Conservation (phyloP, 495 filamentous ascomycete species). For the Talaromyces nanjingensis region DNA sequence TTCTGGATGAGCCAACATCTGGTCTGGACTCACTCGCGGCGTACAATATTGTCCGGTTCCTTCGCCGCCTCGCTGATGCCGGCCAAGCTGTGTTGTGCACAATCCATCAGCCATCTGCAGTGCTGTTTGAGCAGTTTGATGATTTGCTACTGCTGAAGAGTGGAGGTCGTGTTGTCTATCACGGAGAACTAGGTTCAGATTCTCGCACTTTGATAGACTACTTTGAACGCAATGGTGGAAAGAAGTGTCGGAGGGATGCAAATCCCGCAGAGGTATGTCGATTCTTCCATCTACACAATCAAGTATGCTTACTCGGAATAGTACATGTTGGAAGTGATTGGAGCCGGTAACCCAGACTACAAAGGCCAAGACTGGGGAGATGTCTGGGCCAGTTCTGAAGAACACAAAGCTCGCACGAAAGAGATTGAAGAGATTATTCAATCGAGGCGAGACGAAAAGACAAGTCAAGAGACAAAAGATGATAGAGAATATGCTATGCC, state of each 20-base stretch:
- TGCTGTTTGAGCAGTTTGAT: conserved; percentile 71
- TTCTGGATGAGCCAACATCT: conserved; percentile 73
- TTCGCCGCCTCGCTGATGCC: conserved; percentile 57
- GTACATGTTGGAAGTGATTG: conserved; percentile 64
- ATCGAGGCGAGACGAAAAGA: conserved; percentile 24
- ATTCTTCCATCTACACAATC: background rate
- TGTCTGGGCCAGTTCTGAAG: conserved; percentile 46
- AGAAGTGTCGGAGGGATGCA: conserved; percentile 44
- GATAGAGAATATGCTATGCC: conserved; percentile 56
- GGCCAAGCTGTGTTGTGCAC: conserved; percentile 71
- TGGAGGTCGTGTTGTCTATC: conserved; percentile 67
- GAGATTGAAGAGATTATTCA: conserved; percentile 42
- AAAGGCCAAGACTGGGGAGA: conserved; percentile 56
- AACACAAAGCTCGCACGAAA: conserved; percentile 32
- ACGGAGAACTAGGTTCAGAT: conserved; percentile 53
- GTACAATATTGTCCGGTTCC: conserved; percentile 58
- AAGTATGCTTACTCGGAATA: conserved; percentile 8
- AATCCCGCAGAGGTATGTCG: conserved; percentile 54
- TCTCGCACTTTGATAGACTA: conserved; percentile 52
- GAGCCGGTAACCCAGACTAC: conserved; percentile 56
- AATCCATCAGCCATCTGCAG: conserved; percentile 73
- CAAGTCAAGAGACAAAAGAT: conserved; percentile 28
- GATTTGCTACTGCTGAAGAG: conserved; percentile 59
- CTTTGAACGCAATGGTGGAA: conserved; percentile 56
- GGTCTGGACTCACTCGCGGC: conserved; percentile 62